Conservation (phyloP, 768 basidiomycete species). For the Collybia nuda region DNA sequence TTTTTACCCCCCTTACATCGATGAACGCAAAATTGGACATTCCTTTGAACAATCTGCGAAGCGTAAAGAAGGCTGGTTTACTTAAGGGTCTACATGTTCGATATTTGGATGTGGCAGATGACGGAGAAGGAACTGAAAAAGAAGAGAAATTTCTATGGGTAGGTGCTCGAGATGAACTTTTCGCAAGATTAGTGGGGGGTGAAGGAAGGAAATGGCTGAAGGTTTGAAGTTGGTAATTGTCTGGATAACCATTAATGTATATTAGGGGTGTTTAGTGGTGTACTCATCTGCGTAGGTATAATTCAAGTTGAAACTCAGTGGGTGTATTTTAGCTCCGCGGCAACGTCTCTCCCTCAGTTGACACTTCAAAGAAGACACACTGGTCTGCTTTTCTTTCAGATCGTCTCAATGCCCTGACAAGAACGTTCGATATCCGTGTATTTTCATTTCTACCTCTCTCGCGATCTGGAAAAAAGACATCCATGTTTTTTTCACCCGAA, state of each 20-base stretch:
- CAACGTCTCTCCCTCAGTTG: no score
- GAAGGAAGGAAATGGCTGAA: conserved; percentile 50
- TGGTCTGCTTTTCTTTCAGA: no score
- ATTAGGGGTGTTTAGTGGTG: no score
- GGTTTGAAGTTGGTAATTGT: conserved; percentile 24
- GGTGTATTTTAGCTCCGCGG: no score
- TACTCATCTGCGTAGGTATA: no score
- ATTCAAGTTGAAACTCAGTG: no score
- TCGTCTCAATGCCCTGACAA: no score
- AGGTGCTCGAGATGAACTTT: conserved; percentile 62
- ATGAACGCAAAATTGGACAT: conserved; percentile 44
- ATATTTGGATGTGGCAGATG: conserved; percentile 33
- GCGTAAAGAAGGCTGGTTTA: conserved; percentile 57
- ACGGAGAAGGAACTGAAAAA: conserved; percentile 31
- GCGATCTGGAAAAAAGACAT: no score
- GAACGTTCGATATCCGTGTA: no score
- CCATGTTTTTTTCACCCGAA: conserved; percentile 92
- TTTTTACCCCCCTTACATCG: conserved; percentile 56
- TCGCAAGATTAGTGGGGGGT: conserved; percentile 58
- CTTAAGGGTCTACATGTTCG: conserved; percentile 50
- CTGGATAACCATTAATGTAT: no score
- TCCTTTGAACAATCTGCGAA: conserved; percentile 43
- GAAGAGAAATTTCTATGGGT: conserved; percentile 63
- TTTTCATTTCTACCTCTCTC: no score
- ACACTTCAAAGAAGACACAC: no score